Conservation (phyloP, 352 stramenopile genomes). For the Globisporangium spinosum region DNA sequence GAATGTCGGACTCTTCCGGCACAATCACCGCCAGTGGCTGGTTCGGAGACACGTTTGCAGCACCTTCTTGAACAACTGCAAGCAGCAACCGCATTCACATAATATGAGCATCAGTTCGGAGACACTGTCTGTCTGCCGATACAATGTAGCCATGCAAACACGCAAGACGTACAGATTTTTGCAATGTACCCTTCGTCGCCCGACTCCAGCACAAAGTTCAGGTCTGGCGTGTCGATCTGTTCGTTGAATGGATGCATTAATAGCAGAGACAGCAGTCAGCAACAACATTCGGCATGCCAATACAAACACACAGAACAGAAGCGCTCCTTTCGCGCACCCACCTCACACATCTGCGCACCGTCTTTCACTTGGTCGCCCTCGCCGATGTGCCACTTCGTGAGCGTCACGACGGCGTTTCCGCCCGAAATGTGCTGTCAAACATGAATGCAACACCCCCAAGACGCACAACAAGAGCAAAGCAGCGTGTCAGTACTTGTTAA, state of each 20-base stretch:
- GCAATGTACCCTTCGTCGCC: conserved; percentile 80
- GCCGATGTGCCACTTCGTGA: conserved; percentile 74
- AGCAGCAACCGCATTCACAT: background rate
- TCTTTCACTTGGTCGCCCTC: conserved; percentile 64
- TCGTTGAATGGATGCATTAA: background rate
- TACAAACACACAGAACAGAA: background rate
- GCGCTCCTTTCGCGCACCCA: conserved; percentile 8
- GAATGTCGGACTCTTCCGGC: conserved; percentile 50
- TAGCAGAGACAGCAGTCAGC: background rate
- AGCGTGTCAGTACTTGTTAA: background rate
- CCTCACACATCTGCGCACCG: conserved; percentile 76
- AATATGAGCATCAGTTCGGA: background rate
- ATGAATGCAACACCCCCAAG: background rate
- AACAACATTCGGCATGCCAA: background rate
- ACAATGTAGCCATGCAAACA: background rate
- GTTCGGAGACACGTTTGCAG: conserved; percentile 51
- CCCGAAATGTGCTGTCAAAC: conserved; percentile 49
- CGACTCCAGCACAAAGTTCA: conserved; percentile 74
- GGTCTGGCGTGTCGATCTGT: conserved; percentile 83
- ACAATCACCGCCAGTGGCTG: conserved; percentile 80
- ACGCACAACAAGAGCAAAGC: background rate
- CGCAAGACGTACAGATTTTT: conserved; percentile 20
- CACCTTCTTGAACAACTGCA: conserved; percentile 60
- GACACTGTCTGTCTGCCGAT: background rate
- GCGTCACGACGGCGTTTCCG: conserved; percentile 44